A percentile compares a stretch with the other conserved stretches of the same genome.
Conservation (phyloP, 2,329 filamentous ascomycete species). For the Leptographium wingfieldii region DNA sequence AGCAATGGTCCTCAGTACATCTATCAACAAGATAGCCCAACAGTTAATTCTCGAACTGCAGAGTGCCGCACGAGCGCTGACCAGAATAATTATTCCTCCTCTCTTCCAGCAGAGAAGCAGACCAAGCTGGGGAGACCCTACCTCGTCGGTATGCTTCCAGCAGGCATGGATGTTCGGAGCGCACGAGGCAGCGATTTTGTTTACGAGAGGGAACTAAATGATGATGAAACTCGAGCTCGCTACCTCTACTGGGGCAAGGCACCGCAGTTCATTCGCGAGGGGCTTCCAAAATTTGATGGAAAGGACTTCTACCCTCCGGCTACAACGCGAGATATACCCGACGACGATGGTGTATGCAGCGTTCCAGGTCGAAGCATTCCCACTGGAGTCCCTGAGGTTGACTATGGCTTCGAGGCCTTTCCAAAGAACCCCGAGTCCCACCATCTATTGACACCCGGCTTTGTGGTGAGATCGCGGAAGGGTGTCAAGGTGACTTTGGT, state of each 20-base stretch:
- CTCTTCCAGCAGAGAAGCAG: constrained; percentile 4
- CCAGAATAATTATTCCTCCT: constrained; percentile 5
- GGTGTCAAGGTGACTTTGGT: constrained; percentile 12
- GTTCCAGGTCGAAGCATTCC: not conserved
- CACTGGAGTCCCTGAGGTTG: not conserved
- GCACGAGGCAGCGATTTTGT: constrained; percentile 35
- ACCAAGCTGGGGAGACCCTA: constrained; percentile 29
- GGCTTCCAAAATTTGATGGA: constrained; percentile 51
- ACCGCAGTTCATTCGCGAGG: constrained; percentile 34
- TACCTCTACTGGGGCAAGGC: constrained; percentile 49
- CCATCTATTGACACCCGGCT: not conserved
- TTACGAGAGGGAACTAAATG: constrained; percentile 44
- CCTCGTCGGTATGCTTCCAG: constrained; percentile 25
- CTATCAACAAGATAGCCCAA: not conserved
- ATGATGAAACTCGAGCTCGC: constrained; percentile 45
- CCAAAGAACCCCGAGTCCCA: not conserved
- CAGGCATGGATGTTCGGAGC: constrained; percentile 21
- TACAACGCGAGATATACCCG: constrained; percentile 17
- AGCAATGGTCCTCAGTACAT: not conserved
- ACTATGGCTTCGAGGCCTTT: not conserved
- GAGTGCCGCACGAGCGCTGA: not conserved
- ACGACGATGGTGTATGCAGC: not conserved
- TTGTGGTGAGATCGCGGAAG: constrained; percentile 1
- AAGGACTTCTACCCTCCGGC: constrained; percentile 51
- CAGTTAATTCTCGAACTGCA: too few species aligned